A percentile compares a stretch with the other conserved stretches of the same genome.
Conservation (phyloP, 1,284 basidiomycete species). For the Ganoderma lucidum region DNA sequence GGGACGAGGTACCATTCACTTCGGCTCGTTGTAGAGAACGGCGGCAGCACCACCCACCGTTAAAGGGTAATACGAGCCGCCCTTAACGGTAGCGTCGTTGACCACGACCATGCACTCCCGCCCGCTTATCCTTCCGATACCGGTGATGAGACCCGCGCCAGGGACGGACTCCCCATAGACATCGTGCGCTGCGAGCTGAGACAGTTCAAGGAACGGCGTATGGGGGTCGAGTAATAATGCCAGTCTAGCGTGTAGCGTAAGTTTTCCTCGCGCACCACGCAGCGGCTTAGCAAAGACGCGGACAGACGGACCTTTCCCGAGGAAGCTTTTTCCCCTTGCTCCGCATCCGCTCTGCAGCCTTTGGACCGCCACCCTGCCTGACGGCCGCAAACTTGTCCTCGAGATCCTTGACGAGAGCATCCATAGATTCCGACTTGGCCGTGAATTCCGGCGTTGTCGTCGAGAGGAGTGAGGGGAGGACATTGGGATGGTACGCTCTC, state of each 20-base stretch:
- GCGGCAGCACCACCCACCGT: conserved; percentile 62
- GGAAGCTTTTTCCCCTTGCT: conserved; percentile 88
- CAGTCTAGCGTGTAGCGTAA: conserved; percentile 49
- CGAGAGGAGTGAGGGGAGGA: conserved; percentile 76
- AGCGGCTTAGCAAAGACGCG: background rate
- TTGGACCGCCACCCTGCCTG: conserved; percentile 69
- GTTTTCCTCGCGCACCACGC: background rate
- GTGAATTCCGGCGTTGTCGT: conserved; percentile 75
- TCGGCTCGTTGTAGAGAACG: background rate
- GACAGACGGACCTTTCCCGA: conserved; percentile 73
- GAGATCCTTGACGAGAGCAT: conserved; percentile 68
- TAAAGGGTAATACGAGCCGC: conserved; percentile 92
- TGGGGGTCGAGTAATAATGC: conserved; percentile 82
- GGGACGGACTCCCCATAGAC: conserved; percentile 89
- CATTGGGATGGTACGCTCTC: conserved; percentile 67
- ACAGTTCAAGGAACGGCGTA: conserved; percentile 92
- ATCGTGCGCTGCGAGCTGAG: conserved; percentile 85
- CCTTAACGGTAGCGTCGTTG: conserved; percentile 95
- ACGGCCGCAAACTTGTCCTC: conserved; percentile 64
- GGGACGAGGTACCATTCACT: conserved; percentile 8
- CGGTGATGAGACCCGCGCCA: conserved; percentile 91
- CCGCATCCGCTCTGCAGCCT: conserved; percentile 81
- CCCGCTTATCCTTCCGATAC: conserved; percentile 84
- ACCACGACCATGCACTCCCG: conserved; percentile 90
- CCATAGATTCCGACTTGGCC: conserved; percentile 72